These are phyloP conservation scores for Gamsiella multidivaricata DNA, from an alignment of 192 early-diverging fungal species.

Conservation along the genomic window DNA sequence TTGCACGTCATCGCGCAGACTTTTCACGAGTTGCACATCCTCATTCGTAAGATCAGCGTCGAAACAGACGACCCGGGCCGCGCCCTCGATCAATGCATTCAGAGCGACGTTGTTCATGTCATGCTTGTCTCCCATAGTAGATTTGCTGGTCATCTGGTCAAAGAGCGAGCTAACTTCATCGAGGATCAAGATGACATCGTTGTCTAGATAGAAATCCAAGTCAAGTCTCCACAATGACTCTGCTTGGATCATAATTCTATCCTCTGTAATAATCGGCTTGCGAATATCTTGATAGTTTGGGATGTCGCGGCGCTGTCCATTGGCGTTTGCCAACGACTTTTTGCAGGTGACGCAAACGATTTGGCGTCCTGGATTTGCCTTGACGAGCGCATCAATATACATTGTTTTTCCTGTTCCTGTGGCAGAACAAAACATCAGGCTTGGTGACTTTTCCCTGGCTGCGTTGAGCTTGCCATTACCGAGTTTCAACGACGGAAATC, in stretches of 20 bases:
- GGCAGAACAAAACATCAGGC: no score
- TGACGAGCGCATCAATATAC: no score
- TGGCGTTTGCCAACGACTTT: no score
- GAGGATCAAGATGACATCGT: conserved; percentile 3
- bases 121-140: background rate
- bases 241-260: conserved; percentile 9
- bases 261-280: no score
- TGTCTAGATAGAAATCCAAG: background rate
- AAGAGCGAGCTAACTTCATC: conserved; percentile 11
- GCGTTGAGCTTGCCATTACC: no score
- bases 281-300: no score
- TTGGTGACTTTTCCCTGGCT: no score
- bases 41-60: conserved; percentile 8
- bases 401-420: no score
- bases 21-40: conserved; percentile 7
- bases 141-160: background rate
- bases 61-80: conserved; percentile 1
- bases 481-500: no score
- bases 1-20: background rate
- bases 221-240: conserved; percentile 20
- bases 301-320: no score
- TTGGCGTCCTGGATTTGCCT: no score
- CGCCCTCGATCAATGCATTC: background rate
- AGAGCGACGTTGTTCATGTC: background rate
- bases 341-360: no score